These are phyloP conservation scores for Boletus reticulatus DNA, from an alignment of 768 basidiomycete genomes.

Conservation along the genomic window DNA sequence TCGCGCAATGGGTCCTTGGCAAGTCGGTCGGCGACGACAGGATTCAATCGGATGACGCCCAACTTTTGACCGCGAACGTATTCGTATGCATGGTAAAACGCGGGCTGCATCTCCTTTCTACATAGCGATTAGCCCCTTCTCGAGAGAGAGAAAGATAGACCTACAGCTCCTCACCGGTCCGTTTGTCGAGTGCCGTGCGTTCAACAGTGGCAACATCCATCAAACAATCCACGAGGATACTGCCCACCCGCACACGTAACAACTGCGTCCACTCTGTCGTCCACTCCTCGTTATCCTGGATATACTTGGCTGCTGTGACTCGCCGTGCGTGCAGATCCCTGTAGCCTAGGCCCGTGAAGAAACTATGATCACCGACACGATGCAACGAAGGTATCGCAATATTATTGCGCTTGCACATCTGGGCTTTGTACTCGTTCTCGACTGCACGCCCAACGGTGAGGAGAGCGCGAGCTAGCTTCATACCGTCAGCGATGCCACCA, in stretches of 20 bases:
- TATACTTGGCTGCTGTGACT: slow-evolving; percentile 60
- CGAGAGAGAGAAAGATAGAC: slow-evolving; percentile 26
- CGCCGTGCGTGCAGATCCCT: slow-evolving; percentile 58
- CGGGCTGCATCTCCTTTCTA: slow-evolving; percentile 80
- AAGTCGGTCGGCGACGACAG: slow-evolving; percentile 71
- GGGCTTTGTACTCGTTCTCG: slow-evolving; percentile 87
- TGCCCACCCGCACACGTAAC: slow-evolving; percentile 75
- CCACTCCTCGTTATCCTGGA: slow-evolving; percentile 71
- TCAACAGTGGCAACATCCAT: slow-evolving; percentile 82
- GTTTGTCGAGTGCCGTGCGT: slow-evolving; percentile 54
- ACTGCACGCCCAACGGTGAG: slow-evolving; percentile 79
- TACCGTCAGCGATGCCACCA: slow-evolving; percentile 77
- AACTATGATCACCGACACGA: slow-evolving; percentile 35
- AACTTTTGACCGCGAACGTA: slow-evolving; percentile 89
- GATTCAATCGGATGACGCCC: slow-evolving; percentile 84
- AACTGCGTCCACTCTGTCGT: slow-evolving; percentile 78
- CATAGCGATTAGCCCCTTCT: slow-evolving; percentile 1
- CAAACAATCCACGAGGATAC: slow-evolving; percentile 76
- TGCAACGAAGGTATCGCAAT: slow-evolving; percentile 45
- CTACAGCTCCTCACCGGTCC: slow-evolving; percentile 59
- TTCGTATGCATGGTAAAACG: slow-evolving; percentile 90
- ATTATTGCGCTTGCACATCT: slow-evolving; percentile 66
- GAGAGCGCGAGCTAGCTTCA: slow-evolving; percentile 86
- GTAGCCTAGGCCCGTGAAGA: slow-evolving; percentile 63
- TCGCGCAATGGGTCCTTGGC: slow-evolving; percentile 68